Percentiles rank a stretch among this genome's conserved stretches.
Evolutionary conservation across 306 rosid species (phyloP).

Genomic region (Citrullus colocynthis): DNA sequence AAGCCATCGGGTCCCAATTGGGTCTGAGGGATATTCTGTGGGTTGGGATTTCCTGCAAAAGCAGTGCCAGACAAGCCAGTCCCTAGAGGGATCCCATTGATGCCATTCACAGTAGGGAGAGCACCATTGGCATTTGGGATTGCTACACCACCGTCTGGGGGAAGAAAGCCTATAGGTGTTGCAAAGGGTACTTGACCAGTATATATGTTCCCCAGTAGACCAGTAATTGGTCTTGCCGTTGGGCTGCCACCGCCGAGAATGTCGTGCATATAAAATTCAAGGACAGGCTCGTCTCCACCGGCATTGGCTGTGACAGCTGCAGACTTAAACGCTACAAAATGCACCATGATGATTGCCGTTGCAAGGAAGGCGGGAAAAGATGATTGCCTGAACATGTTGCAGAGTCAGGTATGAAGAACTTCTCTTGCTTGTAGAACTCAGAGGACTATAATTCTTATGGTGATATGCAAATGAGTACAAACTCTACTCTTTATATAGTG

Average conservation of each 20-base stretch:
- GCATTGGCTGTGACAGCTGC: slow-evolving; percentile 35
- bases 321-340: slow-evolving; percentile 13
- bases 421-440: background rate
- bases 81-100: slow-evolving; percentile 65
- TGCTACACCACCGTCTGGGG: slow-evolving; percentile 48
- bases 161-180: slow-evolving; percentile 48
- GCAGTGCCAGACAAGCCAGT: slow-evolving; percentile 67
- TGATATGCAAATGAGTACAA: slow-evolving; percentile 11
- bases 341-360: slow-evolving; percentile 18
- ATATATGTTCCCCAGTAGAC: slow-evolving; percentile 70
- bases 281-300: slow-evolving; percentile 39
- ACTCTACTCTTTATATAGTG: slow-evolving; percentile 17
- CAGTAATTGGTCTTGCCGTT: slow-evolving; percentile 73
- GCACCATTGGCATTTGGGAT: slow-evolving; percentile 89
- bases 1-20: slow-evolving; percentile 58
- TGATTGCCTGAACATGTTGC: slow-evolving; percentile 23
- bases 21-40: slow-evolving; percentile 17
- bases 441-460: background rate
- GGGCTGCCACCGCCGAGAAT: slow-evolving; percentile 71
- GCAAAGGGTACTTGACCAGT: slow-evolving; percentile 82
- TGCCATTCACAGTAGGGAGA: slow-evolving; percentile 67
- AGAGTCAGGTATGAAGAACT: background rate
- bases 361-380: slow-evolving; percentile 15
- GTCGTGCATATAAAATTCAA: slow-evolving; percentile 84
- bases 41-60: slow-evolving; percentile 45